These are phyloP conservation scores for Plantago elongata DNA, from an alignment of 257 asterid species.

Conservation along the genomic window DNA sequence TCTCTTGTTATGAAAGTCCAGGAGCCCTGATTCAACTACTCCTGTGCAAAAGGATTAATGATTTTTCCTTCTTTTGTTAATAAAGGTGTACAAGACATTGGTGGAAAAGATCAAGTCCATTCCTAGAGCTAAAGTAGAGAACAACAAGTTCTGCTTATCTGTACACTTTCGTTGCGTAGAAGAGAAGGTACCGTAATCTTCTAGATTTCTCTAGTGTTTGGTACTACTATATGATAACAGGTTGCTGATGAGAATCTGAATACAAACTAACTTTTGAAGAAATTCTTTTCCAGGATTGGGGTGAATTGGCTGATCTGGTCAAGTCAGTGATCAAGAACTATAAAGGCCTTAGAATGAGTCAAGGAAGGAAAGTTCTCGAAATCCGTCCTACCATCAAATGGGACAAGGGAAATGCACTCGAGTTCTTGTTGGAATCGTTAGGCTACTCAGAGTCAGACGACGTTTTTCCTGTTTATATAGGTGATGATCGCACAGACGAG, in stretches of 20 bases:
- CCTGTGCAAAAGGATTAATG: no score
- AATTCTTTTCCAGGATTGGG: conserved; percentile 37
- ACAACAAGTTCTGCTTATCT: conserved; percentile 82
- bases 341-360: conserved; percentile 37
- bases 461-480: conserved; percentile 82
- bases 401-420: conserved; percentile 35
- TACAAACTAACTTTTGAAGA: not conserved
- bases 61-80: not conserved
- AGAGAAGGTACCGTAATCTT: conserved; percentile 51
- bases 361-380: conserved; percentile 63
- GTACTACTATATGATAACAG: not conserved
- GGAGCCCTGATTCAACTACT: no score
- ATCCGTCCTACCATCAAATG: conserved; percentile 61
- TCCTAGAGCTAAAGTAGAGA: conserved; percentile 79
- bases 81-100: conserved; percentile 67
- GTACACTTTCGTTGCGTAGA: conserved; percentile 92
- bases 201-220: no score
- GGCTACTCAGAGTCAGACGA: conserved; percentile 51
- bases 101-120: conserved; percentile 58
- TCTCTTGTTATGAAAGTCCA: no score
- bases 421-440: conserved; percentile 14
- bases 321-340: conserved; percentile 35
- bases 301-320: conserved; percentile 37
- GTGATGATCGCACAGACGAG: conserved; percentile 88
- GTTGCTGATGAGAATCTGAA: not conserved